phyloP scores from a whole-genome alignment of 2,329 filamentous ascomycete genomes.

The Ampelomyces quisqualis region DNA sequence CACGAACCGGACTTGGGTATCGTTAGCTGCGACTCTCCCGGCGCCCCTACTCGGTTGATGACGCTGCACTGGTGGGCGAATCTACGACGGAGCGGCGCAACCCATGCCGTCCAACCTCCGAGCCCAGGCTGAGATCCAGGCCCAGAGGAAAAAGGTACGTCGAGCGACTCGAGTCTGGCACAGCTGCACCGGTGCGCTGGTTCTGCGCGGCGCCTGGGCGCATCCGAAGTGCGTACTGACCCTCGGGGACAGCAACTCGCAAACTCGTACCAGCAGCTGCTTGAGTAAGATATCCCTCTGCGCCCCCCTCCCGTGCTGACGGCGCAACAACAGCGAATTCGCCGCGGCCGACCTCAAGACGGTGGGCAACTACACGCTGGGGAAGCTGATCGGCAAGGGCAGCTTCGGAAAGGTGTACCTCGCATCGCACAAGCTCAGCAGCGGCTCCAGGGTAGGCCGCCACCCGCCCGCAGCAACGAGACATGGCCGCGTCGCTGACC shows the following conservation, averaged over 20 bases:
- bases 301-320: conserved; percentile 6
- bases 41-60: conserved; percentile 42
- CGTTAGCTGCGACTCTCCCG: conserved; percentile 9
- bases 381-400: conserved; percentile 90
- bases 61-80: conserved; percentile 35
- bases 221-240: neutral
- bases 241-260: conserved; percentile 66
- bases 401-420: conserved; percentile 99
- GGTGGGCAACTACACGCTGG: conserved; percentile 93
- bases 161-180: conserved; percentile 6
- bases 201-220: neutral
- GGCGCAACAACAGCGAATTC: conserved; percentile 70
- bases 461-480: neutral
- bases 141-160: conserved; percentile 63
- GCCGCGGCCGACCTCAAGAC: conserved; percentile 84
- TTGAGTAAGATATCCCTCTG: conserved; percentile 67
- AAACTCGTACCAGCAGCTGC: conserved; percentile 91
- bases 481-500: conserved; percentile 12
- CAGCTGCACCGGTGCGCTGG: too few species aligned
- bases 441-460: conserved; percentile 84
- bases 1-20: conserved; percentile 24
- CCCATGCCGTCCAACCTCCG: conserved; percentile 49
- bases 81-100: conserved; percentile 37
- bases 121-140: conserved; percentile 59
- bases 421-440: conserved; percentile 93